Evolutionary conservation across 2,329 filamentous ascomycete genomes (phyloP).

Genomic region (Leptographium radiaticola): DNA sequence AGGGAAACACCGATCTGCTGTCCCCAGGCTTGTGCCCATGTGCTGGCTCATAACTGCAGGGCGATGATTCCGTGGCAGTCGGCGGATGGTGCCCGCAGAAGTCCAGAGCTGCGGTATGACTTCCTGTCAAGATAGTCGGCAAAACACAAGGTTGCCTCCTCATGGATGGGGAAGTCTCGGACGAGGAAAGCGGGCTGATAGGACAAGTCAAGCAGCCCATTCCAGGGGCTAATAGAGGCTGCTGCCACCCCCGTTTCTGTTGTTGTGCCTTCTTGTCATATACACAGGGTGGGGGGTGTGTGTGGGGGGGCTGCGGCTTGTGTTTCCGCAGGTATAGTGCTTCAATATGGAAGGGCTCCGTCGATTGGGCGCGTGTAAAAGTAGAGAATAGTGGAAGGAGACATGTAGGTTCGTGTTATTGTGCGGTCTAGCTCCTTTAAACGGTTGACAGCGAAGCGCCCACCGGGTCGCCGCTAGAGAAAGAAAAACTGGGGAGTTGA

Average conservation of each 20-base stretch:
- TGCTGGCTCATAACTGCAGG: background rate
- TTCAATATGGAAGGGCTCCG: background rate
- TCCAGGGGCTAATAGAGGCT: background rate
- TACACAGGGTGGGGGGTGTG: background rate
- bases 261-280: background rate
- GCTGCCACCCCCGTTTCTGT: background rate
- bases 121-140: background rate
- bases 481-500: background rate
- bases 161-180: background rate
- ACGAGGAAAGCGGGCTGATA: background rate
- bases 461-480: background rate
- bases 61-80: background rate
- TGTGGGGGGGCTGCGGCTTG: background rate
- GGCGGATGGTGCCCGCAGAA: background rate
- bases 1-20: constrained; percentile 1
- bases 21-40: background rate
- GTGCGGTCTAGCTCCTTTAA: background rate
- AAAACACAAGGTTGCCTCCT: background rate
- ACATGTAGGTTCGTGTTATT: background rate
- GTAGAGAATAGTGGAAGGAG: background rate
- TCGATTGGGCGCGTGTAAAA: background rate
- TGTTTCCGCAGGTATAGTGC: background rate
- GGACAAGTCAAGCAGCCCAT: background rate
- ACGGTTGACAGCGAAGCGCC: background rate
- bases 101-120: background rate